phyloP scores from a whole-genome alignment of 305 asterid species.

The Fraxinus xanthoxyloides region DNA sequence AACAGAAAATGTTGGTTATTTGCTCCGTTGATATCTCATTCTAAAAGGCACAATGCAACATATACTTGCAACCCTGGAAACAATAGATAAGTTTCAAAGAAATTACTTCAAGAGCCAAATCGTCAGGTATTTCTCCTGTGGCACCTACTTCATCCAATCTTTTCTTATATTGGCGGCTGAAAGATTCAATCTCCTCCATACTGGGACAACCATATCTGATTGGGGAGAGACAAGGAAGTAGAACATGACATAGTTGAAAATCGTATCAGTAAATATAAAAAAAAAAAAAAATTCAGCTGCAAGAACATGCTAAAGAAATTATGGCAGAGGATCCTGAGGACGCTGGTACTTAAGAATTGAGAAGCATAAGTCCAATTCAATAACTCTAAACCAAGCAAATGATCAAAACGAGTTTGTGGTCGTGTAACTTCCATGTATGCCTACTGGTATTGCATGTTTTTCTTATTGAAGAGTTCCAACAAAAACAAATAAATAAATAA shows the following conservation, averaged over 20 bases:
- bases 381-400: not conserved
- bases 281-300: not conserved
- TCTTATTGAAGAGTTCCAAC: not conserved
- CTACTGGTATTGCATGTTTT: not conserved
- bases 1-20: not conserved
- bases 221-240: conserved; percentile 4
- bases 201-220: conserved; percentile 80
- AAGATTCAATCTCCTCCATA: conserved; percentile 71
- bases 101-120: conserved; percentile 83
- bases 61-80: not conserved
- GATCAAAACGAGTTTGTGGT: not conserved
- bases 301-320: not conserved
- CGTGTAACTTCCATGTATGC: not conserved
- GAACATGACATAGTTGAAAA: not conserved
- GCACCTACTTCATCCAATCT: conserved; percentile 74
- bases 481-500: no score
- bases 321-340: not conserved
- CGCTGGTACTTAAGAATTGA: not conserved
- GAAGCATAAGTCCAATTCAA: not conserved
- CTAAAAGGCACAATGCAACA: not conserved
- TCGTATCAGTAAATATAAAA: not conserved
- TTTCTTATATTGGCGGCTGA: conserved; percentile 62
- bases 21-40: not conserved
- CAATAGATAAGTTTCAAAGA: not conserved
- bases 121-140: conserved; percentile 71